Base-by-base conservation (phyloP, 2,329 filamentous ascomycete genomes). In the Beauveria sp. region DNA sequence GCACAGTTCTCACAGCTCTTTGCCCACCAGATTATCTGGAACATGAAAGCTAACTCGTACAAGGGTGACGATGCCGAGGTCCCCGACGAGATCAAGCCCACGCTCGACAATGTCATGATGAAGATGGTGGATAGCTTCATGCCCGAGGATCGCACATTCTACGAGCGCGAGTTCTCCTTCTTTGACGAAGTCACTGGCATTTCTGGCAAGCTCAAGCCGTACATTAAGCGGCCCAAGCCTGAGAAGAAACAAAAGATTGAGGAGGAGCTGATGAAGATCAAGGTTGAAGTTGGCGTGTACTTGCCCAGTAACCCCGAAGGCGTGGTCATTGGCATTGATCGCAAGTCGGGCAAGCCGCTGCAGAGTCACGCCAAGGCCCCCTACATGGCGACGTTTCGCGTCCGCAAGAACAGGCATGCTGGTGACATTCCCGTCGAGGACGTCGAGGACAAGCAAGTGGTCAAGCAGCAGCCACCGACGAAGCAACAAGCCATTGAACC, bases 191-290 rank as follows among this genome's bases (percentile, higher is more conserved):
- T 99, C 45, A 99, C 95, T 1, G 88, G 84, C 54, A 93, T 99
- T 62, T 99, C 96, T 0, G 96, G 95, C 62, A 99, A 96, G 71
- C 82, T 99, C 53, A 93, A 95, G 69, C 95, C 96, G 1, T 89
- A 89, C 69, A 96, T 99, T 72, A 96, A 96, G 75, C 85, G 84
- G 63, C 88, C 89, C 46, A 99, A 99, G 75, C 89, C 92, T 2
- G 93, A 97, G 76, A 99, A 99, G 83, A 98, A 97, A 74, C 90
- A 95, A 71, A 99, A 98, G 79, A 99, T 99, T 65, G 95, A 98
- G 71, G 96, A 99, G 75, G 95, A 99, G 72, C 80, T 99, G 49
- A 90, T 95, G 66, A 96, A 96, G 75, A 98, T 99, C 75, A 89
- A 96, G 73, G 90, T 99, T 2, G 93, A 98, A 68, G 90, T 98